These are phyloP conservation scores for Phytophthora melonis DNA, from an alignment of 352 stramenopile genomes.

Conservation along the genomic window DNA sequence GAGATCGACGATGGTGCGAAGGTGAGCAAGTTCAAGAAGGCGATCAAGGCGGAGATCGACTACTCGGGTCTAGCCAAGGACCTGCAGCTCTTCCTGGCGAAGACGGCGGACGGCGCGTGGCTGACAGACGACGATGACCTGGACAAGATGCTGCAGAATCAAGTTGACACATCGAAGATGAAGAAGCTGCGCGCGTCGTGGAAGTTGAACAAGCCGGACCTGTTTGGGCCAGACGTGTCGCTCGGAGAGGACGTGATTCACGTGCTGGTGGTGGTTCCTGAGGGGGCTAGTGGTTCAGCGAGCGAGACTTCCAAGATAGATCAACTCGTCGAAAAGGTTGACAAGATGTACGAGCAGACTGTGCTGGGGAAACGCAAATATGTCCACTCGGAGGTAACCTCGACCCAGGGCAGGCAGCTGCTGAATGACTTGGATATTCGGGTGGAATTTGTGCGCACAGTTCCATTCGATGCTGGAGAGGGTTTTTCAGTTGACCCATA, in stretches of 20 bases:
- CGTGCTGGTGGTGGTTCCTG: conserved; percentile 17
- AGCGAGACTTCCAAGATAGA: conserved; percentile 2
- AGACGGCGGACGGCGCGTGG: too few species aligned
- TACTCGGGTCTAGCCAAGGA: fast-evolving
- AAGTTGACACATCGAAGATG: too few species aligned
- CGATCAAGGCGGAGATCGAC: too few species aligned
- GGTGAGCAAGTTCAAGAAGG: too few species aligned
- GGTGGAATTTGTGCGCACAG: conserved; percentile 16
- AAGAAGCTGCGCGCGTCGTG: too few species aligned
- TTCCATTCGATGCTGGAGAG: conserved; percentile 26
- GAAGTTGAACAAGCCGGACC: too few species aligned
- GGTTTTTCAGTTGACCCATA: conserved; percentile 23
- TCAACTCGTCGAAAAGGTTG: conserved; percentile 4
- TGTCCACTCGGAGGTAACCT: conserved; percentile 35
- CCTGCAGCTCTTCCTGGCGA: too few species aligned
- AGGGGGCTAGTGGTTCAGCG: conserved; percentile 7
- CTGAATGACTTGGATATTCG: conserved; percentile 40
- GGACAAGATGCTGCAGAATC: too few species aligned
- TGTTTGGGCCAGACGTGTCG: too few species aligned
- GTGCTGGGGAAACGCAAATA: conserved; percentile 42
- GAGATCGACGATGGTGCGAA: too few species aligned
- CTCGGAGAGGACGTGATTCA: background rate
- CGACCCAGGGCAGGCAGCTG: conserved; percentile 30
- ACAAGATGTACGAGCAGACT: conserved; percentile 19
- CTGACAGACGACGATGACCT: too few species aligned